Conservation (phyloP, 352 stramenopile genomes). For the Peronospora belbahrii region DNA sequence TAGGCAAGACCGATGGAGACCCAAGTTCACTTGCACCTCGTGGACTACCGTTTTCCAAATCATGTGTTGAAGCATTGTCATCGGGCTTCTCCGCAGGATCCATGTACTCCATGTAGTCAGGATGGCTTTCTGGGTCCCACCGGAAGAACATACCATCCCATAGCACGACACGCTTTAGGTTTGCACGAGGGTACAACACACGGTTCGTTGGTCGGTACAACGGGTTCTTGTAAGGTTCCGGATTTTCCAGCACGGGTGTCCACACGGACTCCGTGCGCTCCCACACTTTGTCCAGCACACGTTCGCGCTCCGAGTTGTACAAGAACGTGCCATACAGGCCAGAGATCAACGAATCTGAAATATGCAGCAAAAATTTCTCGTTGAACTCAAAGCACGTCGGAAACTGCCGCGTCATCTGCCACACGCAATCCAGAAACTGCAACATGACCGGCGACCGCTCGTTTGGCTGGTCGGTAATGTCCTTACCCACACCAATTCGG, state of each 20-base stretch:
- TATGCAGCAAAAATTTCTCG: slow-evolving; percentile 76
- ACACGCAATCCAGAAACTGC: slow-evolving; percentile 83
- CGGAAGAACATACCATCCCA: slow-evolving; percentile 86
- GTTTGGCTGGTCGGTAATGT: slow-evolving; percentile 70
- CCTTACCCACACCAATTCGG: slow-evolving; percentile 71
- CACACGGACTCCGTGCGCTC: slow-evolving; percentile 80
- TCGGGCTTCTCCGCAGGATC: slow-evolving; percentile 41
- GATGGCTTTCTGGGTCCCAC: slow-evolving; percentile 78
- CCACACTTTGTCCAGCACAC: slow-evolving; percentile 79
- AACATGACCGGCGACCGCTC: slow-evolving; percentile 82
- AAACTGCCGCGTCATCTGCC: slow-evolving; percentile 85
- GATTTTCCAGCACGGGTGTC: slow-evolving; percentile 70
- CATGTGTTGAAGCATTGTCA: slow-evolving; percentile 22
- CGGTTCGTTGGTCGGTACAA: slow-evolving; percentile 73
- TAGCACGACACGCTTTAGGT: slow-evolving; percentile 79
- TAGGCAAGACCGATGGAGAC: slow-evolving; percentile 38
- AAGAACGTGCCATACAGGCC: slow-evolving; percentile 77
- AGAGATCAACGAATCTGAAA: slow-evolving; percentile 72
- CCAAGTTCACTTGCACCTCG: slow-evolving; percentile 19
- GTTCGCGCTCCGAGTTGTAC: slow-evolving; percentile 81
- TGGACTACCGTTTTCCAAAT: slow-evolving; percentile 25
- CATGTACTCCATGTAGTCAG: slow-evolving; percentile 85
- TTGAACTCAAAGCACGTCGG: slow-evolving; percentile 87
- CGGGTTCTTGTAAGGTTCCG: slow-evolving; percentile 57
- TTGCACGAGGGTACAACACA: slow-evolving; percentile 78